Evolutionary conservation across 345 rosid species (phyloP), one percentile per base, ranked within the genome.

Genomic region (Nephelium lappaceum): DNA sequence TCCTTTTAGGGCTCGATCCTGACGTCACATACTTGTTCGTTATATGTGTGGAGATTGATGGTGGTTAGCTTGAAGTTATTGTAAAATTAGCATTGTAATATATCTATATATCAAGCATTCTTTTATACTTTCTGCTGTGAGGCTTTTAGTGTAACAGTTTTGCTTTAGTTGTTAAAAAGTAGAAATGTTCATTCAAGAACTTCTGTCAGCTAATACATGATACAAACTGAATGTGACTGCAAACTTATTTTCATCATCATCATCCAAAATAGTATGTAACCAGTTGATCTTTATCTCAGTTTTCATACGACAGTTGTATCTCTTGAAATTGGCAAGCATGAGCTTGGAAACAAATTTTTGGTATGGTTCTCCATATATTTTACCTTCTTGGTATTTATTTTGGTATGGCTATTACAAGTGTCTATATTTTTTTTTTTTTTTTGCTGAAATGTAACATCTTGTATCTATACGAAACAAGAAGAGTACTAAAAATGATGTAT

Each of bases 1-100:
- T 58, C 11, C 25, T 14, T 64, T 9, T 31, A 63, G 42, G 11
- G 21, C 21, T 5, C 25, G 11, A 15, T 47, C 24, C 68, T 63
- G 60, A 45, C 72, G 51, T 72, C 23, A 45, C 10, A 3, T 36
- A 47, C 53, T 21, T 57, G 16, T 49, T 57, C 11, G 6, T 69
- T 1, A 23, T 58, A 5, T 71, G 16, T 58, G 70, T 72, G 64
- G 64, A 51, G 60, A 74, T 49, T 39, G 45, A 62, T 74, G 23
- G 14, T 7, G 72, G 60, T 75, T 43, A 27, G 7, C 25, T 31
- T 72, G 68, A 61, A 72, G 60, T n/a, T 72, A 51, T 10, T 66
- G 78, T 75, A 67, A 61, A 27, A 53, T 0, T 67, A 75, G 67
- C 11, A 8, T 19, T 62, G 67, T 74, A 79, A 74, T 31, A 36